phyloP scores from a whole-genome alignment of 208 protist species.

The Wallacemonas sp. region DNA sequence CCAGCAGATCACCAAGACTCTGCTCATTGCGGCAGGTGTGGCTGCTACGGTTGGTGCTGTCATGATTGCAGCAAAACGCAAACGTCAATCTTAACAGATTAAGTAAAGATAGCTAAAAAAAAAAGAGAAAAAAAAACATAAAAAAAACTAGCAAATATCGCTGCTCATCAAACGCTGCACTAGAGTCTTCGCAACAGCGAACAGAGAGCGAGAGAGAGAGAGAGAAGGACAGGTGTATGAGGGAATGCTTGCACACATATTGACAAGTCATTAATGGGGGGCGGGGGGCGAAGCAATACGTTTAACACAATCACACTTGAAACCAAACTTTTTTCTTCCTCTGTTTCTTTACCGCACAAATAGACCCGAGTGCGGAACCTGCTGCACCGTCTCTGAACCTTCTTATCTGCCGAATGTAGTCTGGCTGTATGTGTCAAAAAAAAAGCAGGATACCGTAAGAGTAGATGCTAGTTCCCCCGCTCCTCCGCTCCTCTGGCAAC shows the following conservation, averaged over 20 bases:
- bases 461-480: too few relatives aligned
- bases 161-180: background rate
- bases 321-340: constrained; percentile 1
- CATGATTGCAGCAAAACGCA: constrained; percentile 24
- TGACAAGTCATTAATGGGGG: too few relatives aligned
- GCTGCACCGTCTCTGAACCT: too few relatives aligned
- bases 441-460: too few relatives aligned
- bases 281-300: too few relatives aligned
- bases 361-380: too few relatives aligned
- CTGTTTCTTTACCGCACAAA: background rate
- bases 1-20: constrained; percentile 14
- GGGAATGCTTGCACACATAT: too few relatives aligned
- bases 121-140: background rate
- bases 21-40: constrained; percentile 20
- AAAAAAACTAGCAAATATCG: background rate
- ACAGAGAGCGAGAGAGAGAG: too few relatives aligned
- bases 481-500: too few relatives aligned
- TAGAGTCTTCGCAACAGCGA: background rate
- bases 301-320: background rate
- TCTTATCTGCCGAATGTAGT: too few relatives aligned
- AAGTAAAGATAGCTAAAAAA: background rate
- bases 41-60: constrained; percentile 17
- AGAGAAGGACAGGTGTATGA: too few relatives aligned
- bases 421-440: too few relatives aligned
- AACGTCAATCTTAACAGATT: constrained; percentile 2